Evolutionary conservation across 192 early-diverging fungal genomes (phyloP).

Genomic region (Umbelopsis isabellina): DNA sequence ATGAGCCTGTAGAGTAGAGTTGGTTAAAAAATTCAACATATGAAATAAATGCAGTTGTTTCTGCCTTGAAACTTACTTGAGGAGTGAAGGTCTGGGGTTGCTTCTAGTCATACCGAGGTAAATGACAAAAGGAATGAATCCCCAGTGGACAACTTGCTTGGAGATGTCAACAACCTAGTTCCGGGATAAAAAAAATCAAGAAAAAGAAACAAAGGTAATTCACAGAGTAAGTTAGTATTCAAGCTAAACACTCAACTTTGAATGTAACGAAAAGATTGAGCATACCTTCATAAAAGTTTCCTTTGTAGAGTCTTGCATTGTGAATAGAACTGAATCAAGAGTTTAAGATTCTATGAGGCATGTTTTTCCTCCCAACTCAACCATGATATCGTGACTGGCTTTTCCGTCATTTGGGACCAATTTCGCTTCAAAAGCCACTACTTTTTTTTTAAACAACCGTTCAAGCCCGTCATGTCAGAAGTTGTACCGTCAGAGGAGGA

Average conservation of each 20-base stretch:
- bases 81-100: slow-evolving; percentile 40
- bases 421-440: slow-evolving; percentile 4
- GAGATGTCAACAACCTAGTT: slow-evolving; percentile 47
- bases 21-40: neutral
- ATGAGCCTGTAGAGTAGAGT: slow-evolving; percentile 26
- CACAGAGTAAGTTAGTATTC: neutral
- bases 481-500: slow-evolving; percentile 38
- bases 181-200: neutral
- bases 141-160: slow-evolving; percentile 62
- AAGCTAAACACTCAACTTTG: too few relatives aligned
- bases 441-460: slow-evolving; percentile 1
- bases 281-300: slow-evolving; percentile 54
- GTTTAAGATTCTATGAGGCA: neutral
- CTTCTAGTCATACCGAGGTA: slow-evolving; percentile 55
- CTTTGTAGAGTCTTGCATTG: slow-evolving; percentile 55
- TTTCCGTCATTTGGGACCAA: neutral
- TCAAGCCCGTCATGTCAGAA: slow-evolving; percentile 18
- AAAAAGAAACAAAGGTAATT: neutral
- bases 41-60: neutral
- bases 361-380: too few relatives aligned
- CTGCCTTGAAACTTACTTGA: slow-evolving; percentile 30
- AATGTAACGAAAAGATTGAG: neutral
- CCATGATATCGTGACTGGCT: neutral
- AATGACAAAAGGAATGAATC: slow-evolving; percentile 64
- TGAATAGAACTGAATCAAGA: slow-evolving; percentile 23